A percentile compares a stretch with the other conserved stretches of the same genome.
phyloP scores from a whole-genome alignment of 108 stramenopile genomes.

The Conticribra weissflogii region DNA sequence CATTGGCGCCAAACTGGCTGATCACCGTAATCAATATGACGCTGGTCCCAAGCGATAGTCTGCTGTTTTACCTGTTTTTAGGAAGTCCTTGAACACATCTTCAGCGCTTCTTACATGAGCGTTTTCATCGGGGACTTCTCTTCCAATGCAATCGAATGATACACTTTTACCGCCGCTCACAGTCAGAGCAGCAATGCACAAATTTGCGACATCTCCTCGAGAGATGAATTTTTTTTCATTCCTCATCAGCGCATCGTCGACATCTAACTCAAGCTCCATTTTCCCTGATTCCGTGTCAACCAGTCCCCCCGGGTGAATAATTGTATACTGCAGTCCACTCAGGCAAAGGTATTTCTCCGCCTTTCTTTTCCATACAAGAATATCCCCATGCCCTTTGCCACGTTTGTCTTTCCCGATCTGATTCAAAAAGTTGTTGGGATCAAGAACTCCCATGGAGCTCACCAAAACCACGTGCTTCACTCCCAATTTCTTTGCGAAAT shows the following conservation, averaged over 20 bases:
- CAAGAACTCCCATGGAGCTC: conserved; percentile 90
- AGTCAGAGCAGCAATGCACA: conserved; percentile 72
- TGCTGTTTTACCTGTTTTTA: conserved; percentile 49
- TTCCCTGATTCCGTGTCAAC: conserved; percentile 59
- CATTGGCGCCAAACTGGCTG: too few relatives aligned
- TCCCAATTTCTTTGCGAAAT: conserved; percentile 80
- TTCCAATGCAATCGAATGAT: conserved; percentile 68
- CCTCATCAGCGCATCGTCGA: conserved; percentile 75
- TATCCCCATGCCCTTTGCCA: conserved; percentile 83
- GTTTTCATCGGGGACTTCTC: conserved; percentile 9
- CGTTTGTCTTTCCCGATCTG: conserved; percentile 78
- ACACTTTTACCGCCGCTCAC: conserved; percentile 51
- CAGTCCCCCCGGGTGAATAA: conserved; percentile 91
- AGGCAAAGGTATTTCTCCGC: conserved; percentile 77
- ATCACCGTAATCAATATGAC: neutral
- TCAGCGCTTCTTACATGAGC: conserved; percentile 35
- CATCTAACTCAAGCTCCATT: conserved; percentile 71
- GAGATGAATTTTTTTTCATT: conserved; percentile 62
- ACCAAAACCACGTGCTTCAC: conserved; percentile 71
- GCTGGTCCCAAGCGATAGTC: conserved; percentile 47
- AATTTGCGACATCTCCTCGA: conserved; percentile 82
- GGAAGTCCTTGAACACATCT: conserved; percentile 54
- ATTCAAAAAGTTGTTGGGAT: conserved; percentile 88
- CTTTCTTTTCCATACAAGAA: conserved; percentile 90
- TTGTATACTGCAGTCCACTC: conserved; percentile 82